phyloP scores from a whole-genome alignment of 2,329 filamentous ascomycete species.

The Colletotrichum spaethianum region DNA sequence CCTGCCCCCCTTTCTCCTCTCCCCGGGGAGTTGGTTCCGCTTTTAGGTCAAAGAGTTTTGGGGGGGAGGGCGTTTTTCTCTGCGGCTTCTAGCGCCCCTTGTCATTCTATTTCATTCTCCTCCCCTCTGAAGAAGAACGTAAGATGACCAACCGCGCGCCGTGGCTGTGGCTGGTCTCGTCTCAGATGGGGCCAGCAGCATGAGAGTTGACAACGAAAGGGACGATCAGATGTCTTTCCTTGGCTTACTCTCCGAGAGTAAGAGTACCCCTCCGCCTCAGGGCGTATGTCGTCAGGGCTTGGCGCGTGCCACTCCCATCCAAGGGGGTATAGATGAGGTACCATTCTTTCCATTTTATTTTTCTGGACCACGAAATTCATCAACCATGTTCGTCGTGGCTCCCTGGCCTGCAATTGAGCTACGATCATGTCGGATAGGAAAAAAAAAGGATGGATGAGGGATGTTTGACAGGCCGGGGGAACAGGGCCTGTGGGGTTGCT shows the following conservation, averaged over 20 bases:
- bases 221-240: background rate
- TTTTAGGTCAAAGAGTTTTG: background rate
- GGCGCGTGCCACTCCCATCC: too few species aligned
- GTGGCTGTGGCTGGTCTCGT: background rate
- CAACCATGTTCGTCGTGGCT: background rate
- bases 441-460: background rate
- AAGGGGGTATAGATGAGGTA: background rate
- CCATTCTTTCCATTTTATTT: background rate
- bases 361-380: background rate
- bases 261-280: background rate
- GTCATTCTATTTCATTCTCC: background rate
- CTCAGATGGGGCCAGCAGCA: background rate
- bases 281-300: background rate
- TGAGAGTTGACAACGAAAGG: background rate
- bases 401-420: background rate
- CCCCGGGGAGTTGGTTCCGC: background rate
- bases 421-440: conserved; percentile 2
- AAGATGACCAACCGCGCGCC: background rate
- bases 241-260: background rate
- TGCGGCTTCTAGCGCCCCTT: background rate
- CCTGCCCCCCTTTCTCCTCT: background rate
- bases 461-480: conserved; percentile 5
- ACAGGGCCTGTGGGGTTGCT: background rate
- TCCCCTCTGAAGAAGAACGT: background rate
- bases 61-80: background rate